Evolutionary conservation across 192 early-diverging fungal species (phyloP).

Genomic region (Polychytrium aggregatum): DNA sequence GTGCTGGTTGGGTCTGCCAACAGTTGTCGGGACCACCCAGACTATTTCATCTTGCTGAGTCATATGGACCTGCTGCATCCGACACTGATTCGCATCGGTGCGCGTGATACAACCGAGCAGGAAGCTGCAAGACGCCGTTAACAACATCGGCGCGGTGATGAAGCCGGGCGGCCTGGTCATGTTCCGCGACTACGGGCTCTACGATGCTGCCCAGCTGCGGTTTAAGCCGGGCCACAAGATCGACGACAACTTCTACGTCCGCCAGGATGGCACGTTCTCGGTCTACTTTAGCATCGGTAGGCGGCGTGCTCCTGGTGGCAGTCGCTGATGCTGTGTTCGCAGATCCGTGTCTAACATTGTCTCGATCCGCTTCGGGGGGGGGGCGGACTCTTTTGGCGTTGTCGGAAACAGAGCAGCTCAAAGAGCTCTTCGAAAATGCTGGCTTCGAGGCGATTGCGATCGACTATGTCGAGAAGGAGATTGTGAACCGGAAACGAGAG

Average conservation of each 20-base stretch:
- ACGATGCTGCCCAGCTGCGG: constrained; percentile 38
- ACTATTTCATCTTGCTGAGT: too few relatives aligned
- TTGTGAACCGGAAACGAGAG: constrained; percentile 36
- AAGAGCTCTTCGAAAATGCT: constrained; percentile 16
- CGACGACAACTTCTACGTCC: constrained; percentile 28
- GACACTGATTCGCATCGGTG: too few relatives aligned
- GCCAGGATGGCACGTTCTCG: constrained; percentile 38
- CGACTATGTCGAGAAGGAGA: constrained; percentile 27
- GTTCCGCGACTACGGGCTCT: constrained; percentile 38
- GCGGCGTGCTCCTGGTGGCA: not conserved
- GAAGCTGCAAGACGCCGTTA: constrained; percentile 17
- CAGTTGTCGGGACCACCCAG: too few relatives aligned
- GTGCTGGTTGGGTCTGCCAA: too few relatives aligned
- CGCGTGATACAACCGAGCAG: constrained; percentile 6
- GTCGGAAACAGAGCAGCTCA: constrained; percentile 7
- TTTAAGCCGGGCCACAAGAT: constrained; percentile 38
- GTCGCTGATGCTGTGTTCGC: not conserved
- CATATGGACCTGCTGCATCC: too few relatives aligned
- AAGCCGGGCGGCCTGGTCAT: constrained; percentile 36
- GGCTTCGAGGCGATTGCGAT: constrained; percentile 29
- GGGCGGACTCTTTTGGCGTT: not conserved
- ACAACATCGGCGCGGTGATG: constrained; percentile 27
- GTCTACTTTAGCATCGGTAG: constrained; percentile 32
- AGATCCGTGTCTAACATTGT: too few relatives aligned
- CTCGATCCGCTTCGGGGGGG: too few relatives aligned